Evolutionary conservation across 257 asterid species (phyloP).

Genomic region (Petunia secreta): DNA sequence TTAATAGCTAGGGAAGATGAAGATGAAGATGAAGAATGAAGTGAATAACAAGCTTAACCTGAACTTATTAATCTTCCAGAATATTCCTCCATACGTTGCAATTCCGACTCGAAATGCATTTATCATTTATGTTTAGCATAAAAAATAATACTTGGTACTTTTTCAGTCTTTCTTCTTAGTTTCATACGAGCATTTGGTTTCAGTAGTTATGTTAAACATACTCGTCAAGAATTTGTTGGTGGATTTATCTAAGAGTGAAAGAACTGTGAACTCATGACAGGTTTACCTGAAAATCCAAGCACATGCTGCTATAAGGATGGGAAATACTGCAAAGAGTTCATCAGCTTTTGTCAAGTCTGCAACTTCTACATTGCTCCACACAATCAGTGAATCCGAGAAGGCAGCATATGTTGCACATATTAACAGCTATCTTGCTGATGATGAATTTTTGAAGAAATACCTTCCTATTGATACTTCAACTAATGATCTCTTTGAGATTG

Average conservation of each 20-base stretch:
- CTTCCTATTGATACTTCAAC: constrained; percentile 86
- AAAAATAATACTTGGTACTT: no score
- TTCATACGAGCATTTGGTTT: background rate
- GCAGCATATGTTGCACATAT: constrained; percentile 94
- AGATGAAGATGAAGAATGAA: background rate
- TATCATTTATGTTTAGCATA: no score
- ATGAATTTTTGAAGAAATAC: constrained; percentile 73
- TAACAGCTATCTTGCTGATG: constrained; percentile 86
- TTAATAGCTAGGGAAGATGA: background rate
- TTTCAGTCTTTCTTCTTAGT: no score
- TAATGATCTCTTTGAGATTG: constrained; percentile 88
- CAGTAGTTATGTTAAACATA: background rate
- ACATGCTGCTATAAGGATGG: constrained; percentile 74
- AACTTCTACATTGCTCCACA: constrained; percentile 92
- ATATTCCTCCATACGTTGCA: background rate
- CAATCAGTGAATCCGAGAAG: constrained; percentile 94
- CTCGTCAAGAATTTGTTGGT: constrained; percentile 26
- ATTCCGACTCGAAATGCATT: background rate
- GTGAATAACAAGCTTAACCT: constrained; percentile 1
- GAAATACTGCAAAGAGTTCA: constrained; percentile 78
- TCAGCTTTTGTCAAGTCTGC: constrained; percentile 95
- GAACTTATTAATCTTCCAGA: background rate
- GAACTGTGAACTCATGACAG: constrained; percentile 47
- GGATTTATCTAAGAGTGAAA: constrained; percentile 17
- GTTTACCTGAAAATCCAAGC: constrained; percentile 86